These are phyloP conservation scores for Microdochium trichocladiopsis DNA, from an alignment of 2,329 filamentous ascomycete species.

Conservation along the genomic window DNA sequence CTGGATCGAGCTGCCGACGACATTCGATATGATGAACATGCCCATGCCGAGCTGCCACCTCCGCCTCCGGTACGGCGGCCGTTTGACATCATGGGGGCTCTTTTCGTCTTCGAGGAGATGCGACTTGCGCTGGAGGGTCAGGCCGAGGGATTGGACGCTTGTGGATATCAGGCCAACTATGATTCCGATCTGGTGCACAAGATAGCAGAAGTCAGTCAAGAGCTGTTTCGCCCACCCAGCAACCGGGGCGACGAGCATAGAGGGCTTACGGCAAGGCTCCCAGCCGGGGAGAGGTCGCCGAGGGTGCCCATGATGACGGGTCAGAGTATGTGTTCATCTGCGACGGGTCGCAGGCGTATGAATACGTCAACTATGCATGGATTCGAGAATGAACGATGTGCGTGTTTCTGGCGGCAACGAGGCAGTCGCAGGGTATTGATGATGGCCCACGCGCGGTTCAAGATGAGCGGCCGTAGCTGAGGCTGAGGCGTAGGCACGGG, in stretches of 20 bases:
- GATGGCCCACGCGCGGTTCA: too few species aligned
- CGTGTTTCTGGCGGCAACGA: slow-evolving; percentile 1
- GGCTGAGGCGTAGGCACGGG: too few species aligned
- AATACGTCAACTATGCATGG: slow-evolving; percentile 1
- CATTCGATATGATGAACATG: slow-evolving; percentile 92
- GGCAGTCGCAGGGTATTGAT: too few species aligned
- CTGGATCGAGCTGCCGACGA: slow-evolving; percentile 92
- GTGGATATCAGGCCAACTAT: slow-evolving; percentile 89
- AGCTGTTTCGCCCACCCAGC: background rate
- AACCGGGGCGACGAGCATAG: background rate
- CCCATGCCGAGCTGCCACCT: slow-evolving; percentile 97
- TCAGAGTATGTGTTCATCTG: slow-evolving; percentile 38
- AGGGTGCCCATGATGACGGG: slow-evolving; percentile 59
- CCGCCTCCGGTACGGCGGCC: slow-evolving; percentile 82
- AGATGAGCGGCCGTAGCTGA: too few species aligned
- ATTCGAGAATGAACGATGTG: slow-evolving; percentile 7
- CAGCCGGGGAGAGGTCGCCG: slow-evolving; percentile 69
- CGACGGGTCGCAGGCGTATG: slow-evolving; percentile 8
- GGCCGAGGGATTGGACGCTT: slow-evolving; percentile 86
- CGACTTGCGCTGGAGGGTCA: slow-evolving; percentile 95
- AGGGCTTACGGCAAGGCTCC: slow-evolving; percentile 65
- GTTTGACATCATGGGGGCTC: slow-evolving; percentile 64
- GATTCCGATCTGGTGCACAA: slow-evolving; percentile 66
- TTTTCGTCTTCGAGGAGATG: slow-evolving; percentile 98
- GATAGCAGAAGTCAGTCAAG: slow-evolving; percentile 16